Percentiles rank a stretch among this genome's conserved stretches.
Evolutionary conservation across 805 yeast species (phyloP).

Genomic region (Maudiozyma pseudohumilis): DNA sequence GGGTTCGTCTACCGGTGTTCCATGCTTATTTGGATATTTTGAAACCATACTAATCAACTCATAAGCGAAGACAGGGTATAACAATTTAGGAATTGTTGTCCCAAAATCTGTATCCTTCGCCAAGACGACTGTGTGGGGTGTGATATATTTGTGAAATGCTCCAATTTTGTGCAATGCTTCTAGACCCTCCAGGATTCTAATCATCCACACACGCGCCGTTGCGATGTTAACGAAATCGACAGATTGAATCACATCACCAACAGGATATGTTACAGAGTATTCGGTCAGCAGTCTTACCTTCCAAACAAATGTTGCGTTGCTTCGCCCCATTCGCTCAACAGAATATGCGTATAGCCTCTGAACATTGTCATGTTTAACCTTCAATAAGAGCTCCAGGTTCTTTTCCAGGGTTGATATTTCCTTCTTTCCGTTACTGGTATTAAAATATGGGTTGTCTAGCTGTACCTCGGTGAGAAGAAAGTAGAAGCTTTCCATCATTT

Average conservation of each 20-base stretch:
- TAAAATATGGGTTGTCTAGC: conserved; percentile 59
- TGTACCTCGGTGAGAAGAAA: conserved; percentile 61
- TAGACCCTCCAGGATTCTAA: conserved; percentile 74
- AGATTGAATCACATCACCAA: conserved; percentile 57
- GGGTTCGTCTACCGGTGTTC: conserved; percentile 15
- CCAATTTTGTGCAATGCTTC: conserved; percentile 85
- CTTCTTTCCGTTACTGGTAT: conserved; percentile 61
- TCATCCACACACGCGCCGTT: conserved; percentile 79
- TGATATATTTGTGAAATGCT: conserved; percentile 58
- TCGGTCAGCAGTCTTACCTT: conserved; percentile 61
- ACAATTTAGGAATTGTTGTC: conserved; percentile 47
- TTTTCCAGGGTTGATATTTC: conserved; percentile 63
- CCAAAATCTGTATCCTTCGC: conserved; percentile 43
- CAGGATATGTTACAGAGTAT: conserved; percentile 44
- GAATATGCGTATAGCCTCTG: conserved; percentile 60
- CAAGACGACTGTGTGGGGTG: conserved; percentile 48
- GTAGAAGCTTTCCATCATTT: conserved; percentile 37
- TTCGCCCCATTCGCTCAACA: conserved; percentile 43
- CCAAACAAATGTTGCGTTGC: conserved; percentile 42
- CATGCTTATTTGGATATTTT: conserved; percentile 30
- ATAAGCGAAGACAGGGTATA: conserved; percentile 51
- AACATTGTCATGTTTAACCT: conserved; percentile 56
- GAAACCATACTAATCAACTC: conserved; percentile 35
- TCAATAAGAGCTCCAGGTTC: conserved; percentile 55
- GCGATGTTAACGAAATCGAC: conserved; percentile 60